phyloP scores from a whole-genome alignment of 805 yeast genomes.

The Tetrapisispora arboricola region DNA sequence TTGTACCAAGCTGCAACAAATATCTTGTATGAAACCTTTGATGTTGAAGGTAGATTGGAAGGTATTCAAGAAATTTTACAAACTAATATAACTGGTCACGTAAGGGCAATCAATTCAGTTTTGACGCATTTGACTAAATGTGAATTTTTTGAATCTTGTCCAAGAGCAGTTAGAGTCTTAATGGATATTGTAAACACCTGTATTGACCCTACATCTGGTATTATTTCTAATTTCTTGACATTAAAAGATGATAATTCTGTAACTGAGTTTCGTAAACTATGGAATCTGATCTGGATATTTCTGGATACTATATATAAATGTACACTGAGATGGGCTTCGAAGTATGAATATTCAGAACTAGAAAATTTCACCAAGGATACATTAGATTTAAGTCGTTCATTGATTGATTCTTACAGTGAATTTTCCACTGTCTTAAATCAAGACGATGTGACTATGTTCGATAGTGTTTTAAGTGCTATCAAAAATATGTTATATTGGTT shows the following conservation, averaged over 20 bases:
- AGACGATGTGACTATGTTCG: constrained; percentile 33
- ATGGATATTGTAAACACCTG: constrained; percentile 62
- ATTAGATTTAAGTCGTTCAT: constrained; percentile 60
- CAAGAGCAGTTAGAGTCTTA: constrained; percentile 59
- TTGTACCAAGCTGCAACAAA: constrained; percentile 63
- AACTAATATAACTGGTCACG: constrained; percentile 34
- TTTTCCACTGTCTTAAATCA: constrained; percentile 31
- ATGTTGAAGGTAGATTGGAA: constrained; percentile 70
- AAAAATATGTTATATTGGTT: constrained; percentile 68
- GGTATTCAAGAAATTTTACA: constrained; percentile 50
- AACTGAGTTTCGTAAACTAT: constrained; percentile 35
- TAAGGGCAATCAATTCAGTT: constrained; percentile 40
- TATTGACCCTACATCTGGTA: constrained; percentile 57
- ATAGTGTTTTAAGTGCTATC: constrained; percentile 51
- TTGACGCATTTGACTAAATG: constrained; percentile 37
- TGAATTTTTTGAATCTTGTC: constrained; percentile 59
- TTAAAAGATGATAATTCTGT: constrained; percentile 19
- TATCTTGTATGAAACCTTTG: constrained; percentile 64
- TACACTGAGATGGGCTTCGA: constrained; percentile 68
- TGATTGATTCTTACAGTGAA: constrained; percentile 58
- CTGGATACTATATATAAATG: constrained; percentile 55
- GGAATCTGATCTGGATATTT: constrained; percentile 68
- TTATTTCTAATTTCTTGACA: constrained; percentile 29
- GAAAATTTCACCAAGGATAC: constrained; percentile 82
- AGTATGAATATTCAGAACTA: constrained; percentile 44